phyloP scores from a whole-genome alignment of 495 filamentous ascomycete genomes.

The Penicillium turbatum region DNA sequence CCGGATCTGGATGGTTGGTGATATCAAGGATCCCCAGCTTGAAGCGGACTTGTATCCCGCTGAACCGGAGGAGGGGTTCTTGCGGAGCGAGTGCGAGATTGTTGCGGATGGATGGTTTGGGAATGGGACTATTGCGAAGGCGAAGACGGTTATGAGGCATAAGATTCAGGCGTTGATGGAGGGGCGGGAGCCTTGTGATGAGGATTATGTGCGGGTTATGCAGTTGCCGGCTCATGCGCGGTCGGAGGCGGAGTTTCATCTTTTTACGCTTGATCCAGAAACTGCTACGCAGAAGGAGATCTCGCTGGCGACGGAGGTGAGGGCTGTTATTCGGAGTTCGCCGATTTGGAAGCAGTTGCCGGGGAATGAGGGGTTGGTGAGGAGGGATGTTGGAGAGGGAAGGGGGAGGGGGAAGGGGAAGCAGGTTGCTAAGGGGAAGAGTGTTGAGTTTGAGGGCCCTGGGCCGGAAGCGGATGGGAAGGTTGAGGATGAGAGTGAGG shows the following conservation, averaged over 20 bases:
- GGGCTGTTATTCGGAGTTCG: slow-evolving; percentile 37
- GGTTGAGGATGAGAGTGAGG: slow-evolving; percentile 28
- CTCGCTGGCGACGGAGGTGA: slow-evolving; percentile 37
- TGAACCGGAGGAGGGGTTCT: slow-evolving; percentile 17
- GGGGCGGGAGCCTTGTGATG: slow-evolving; percentile 38
- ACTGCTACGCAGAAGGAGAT: slow-evolving; percentile 26
- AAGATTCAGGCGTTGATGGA: slow-evolving; percentile 59
- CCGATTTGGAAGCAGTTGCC: slow-evolving; percentile 31
- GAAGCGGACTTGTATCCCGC: slow-evolving; percentile 22
- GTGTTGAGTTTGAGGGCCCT: slow-evolving; percentile 19
- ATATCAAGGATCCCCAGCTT: slow-evolving; percentile 66
- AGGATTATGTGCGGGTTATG: slow-evolving; percentile 44
- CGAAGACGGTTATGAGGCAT: slow-evolving; percentile 76
- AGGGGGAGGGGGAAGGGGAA: slow-evolving; percentile 15
- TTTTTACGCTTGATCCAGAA: slow-evolving; percentile 32
- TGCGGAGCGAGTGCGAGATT: slow-evolving; percentile 51
- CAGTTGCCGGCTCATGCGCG: slow-evolving; percentile 42
- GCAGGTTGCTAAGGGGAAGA: slow-evolving; percentile 13
- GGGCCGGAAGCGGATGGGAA: slow-evolving; percentile 14
- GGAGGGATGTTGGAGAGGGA: slow-evolving; percentile 14
- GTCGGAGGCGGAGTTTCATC: slow-evolving; percentile 21
- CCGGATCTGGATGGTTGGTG: slow-evolving; percentile 88
- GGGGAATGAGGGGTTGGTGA: slow-evolving; percentile 13
- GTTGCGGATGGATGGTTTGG: slow-evolving; percentile 74
- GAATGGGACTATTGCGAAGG: slow-evolving; percentile 72